Evolutionary conservation across 2,329 filamentous ascomycete genomes (phyloP).

Genomic region (Aureobasidium sp.): DNA sequence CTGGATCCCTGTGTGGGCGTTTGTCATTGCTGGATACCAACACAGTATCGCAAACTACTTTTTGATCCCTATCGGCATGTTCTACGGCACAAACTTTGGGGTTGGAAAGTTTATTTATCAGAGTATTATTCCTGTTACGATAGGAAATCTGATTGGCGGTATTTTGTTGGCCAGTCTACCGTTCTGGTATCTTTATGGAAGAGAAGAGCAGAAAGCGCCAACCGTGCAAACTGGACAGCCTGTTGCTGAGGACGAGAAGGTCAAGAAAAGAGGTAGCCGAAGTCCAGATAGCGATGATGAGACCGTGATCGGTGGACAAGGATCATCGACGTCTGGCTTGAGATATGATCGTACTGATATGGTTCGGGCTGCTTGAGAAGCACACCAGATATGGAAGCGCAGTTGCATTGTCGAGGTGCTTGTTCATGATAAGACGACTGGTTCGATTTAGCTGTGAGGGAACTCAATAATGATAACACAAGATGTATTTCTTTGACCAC

Average conservation of each 20-base stretch:
- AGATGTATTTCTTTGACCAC: too few relatives aligned
- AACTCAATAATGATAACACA: too few relatives aligned
- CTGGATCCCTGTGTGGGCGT: slow-evolving; percentile 20
- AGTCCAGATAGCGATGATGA: not conserved
- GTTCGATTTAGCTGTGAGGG: too few relatives aligned
- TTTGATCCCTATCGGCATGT: slow-evolving; percentile 19
- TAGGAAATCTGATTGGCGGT: slow-evolving; percentile 14
- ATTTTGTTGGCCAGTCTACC: slow-evolving; percentile 1
- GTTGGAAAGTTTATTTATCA: slow-evolving; percentile 32
- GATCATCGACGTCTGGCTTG: not conserved
- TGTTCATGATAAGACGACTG: too few relatives aligned
- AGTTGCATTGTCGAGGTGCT: too few relatives aligned
- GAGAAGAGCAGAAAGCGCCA: not conserved
- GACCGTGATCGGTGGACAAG: not conserved
- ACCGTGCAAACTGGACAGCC: not conserved
- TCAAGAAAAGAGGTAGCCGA: not conserved
- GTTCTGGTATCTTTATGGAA: slow-evolving; percentile 10
- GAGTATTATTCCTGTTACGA: slow-evolving; percentile 14
- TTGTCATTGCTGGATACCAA: slow-evolving; percentile 17
- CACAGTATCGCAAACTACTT: slow-evolving; percentile 21
- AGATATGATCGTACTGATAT: not conserved
- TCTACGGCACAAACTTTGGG: slow-evolving; percentile 28
- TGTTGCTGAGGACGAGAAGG: not conserved
- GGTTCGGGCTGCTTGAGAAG: not conserved
- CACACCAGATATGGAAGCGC: too few relatives aligned